Evolutionary conservation across 1,284 basidiomycete species (phyloP).

Genomic region (Pseudozyma flocculosa): DNA sequence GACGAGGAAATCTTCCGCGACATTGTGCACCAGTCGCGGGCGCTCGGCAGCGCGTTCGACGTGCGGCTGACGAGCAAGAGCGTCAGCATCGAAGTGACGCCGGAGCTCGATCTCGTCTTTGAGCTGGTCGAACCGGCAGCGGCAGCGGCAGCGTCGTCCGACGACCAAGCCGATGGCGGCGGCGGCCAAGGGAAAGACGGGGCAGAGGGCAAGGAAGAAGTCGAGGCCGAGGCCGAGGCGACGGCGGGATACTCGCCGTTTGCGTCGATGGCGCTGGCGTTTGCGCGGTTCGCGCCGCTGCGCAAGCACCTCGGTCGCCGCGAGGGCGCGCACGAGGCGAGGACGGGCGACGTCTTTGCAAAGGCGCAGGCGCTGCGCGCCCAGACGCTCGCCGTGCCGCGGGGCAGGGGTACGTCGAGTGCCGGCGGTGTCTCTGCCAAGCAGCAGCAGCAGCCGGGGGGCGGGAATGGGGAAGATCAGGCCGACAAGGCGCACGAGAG

Average conservation of each 20-base stretch:
- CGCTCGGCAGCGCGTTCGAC: slow-evolving; percentile 23
- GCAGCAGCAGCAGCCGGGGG: too few species aligned
- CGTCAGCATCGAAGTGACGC: slow-evolving; percentile 30
- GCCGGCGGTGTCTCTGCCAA: too few species aligned
- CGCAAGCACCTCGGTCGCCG: slow-evolving; percentile 22
- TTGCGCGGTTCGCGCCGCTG: slow-evolving; percentile 19
- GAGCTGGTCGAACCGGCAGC: slow-evolving; percentile 22
- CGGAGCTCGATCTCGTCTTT: slow-evolving; percentile 16
- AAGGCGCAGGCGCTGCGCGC: slow-evolving; percentile 9
- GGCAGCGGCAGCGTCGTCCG: too few species aligned
- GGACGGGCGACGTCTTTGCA: slow-evolving; percentile 9
- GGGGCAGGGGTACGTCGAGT: too few species aligned
- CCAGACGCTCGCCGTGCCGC: neutral
- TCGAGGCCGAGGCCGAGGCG: neutral
- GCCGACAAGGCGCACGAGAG: neutral
- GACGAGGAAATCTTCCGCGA: slow-evolving; percentile 44
- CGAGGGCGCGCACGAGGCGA: neutral
- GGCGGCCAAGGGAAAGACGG: neutral
- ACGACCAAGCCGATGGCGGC: neutral
- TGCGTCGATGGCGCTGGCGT: slow-evolving; percentile 14
- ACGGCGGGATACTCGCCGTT: slow-evolving; percentile 11
- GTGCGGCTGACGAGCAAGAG: slow-evolving; percentile 23
- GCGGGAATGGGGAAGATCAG: neutral
- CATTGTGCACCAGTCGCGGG: slow-evolving; percentile 30
- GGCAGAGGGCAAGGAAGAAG: neutral